Base-by-base conservation (phyloP, 2,329 filamentous ascomycete species). In the Scorias spongiosa region DNA sequence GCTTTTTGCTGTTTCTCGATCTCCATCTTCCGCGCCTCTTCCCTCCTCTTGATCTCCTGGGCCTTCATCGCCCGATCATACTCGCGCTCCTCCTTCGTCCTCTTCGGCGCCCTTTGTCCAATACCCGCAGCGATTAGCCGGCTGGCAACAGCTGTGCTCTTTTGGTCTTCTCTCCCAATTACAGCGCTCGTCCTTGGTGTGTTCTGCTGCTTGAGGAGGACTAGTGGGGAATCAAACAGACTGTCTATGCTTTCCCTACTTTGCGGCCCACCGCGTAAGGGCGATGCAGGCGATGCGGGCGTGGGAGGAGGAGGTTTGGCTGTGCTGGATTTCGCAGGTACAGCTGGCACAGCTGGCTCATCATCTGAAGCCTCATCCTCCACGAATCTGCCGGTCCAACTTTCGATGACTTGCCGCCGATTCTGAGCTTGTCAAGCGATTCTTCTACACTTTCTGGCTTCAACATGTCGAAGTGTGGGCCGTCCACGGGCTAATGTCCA, bases 101-200 rank as follows among this genome's bases (percentile, higher is more conserved):
- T 75, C 66, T 77, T 81, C 29, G 86, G 85, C 29, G 80, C 78
- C 56, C 80, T 78, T 44, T 95, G 75, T 1, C 91, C 91, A 51
- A 96, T 66, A 0, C 84, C 87, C 2, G 83, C 84, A 1, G 86
- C 87, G 60, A 98, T 96, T 75, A 98, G 73, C 46, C 91, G 72
- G 48, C 83, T 76, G 5, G 91, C 91, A 34, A 93, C 86, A 1
- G 87, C 85, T 48, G 93, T 93, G 49, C 88, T 93, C 70, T 94
- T 98, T 65, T 0, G 87, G 89, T 68, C 44, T 53, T 47, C 47
- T 56, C 44, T 52, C 60, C 46, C 53, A 59, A 51, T 42, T 54
- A 18, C 42, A 10, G 38, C 34, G 9, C 28, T 41, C 6, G 12
- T 10, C 2, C 18, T 37, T 10, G 32, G 15, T 12, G 12, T 36